phyloP scores from a whole-genome alignment of 2,329 filamentous ascomycete genomes.

The Acrodontium crateriforme region DNA sequence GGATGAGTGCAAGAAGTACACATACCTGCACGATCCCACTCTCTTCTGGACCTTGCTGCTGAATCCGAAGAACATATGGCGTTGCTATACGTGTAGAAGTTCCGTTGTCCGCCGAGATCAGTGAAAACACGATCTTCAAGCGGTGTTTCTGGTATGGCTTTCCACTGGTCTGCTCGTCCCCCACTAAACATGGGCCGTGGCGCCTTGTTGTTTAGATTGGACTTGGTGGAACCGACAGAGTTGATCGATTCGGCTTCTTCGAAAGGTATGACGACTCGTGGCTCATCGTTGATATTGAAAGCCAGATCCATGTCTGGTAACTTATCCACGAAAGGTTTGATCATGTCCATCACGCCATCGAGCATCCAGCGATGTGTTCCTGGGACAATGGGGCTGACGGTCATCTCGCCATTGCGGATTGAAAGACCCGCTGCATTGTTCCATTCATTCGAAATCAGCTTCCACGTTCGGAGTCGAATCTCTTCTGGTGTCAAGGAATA shows the following conservation, averaged over 20 bases:
- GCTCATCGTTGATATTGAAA: constrained; percentile 49
- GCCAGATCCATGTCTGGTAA: constrained; percentile 51
- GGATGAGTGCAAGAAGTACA: constrained; percentile 49
- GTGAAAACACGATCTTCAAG: constrained; percentile 15
- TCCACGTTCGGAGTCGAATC: constrained; percentile 39
- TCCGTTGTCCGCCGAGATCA: constrained; percentile 15
- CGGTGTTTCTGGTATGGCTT: constrained; percentile 17
- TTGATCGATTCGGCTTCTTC: constrained; percentile 20
- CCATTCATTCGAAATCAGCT: constrained; percentile 39
- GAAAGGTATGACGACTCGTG: constrained; percentile 42
- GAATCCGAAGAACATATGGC: constrained; percentile 50
- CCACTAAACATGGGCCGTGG: constrained; percentile 20
- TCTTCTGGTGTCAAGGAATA: constrained; percentile 36
- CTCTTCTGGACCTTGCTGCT: constrained; percentile 41
- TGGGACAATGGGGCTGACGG: constrained; percentile 36
- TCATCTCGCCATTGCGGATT: constrained; percentile 39
- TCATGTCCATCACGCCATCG: constrained; percentile 39
- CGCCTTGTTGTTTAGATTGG: background rate
- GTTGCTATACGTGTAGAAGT: constrained; percentile 28
- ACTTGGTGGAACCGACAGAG: too few species aligned
- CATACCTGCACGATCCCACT: constrained; percentile 51
- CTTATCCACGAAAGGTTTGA: constrained; percentile 38
- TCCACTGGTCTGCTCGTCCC: constrained; percentile 27
- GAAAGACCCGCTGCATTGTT: constrained; percentile 43
- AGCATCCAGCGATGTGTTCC: constrained; percentile 47